Evolutionary conservation across 495 filamentous ascomycete species (phyloP).

Genomic region (Aspergillus cavernicola): DNA sequence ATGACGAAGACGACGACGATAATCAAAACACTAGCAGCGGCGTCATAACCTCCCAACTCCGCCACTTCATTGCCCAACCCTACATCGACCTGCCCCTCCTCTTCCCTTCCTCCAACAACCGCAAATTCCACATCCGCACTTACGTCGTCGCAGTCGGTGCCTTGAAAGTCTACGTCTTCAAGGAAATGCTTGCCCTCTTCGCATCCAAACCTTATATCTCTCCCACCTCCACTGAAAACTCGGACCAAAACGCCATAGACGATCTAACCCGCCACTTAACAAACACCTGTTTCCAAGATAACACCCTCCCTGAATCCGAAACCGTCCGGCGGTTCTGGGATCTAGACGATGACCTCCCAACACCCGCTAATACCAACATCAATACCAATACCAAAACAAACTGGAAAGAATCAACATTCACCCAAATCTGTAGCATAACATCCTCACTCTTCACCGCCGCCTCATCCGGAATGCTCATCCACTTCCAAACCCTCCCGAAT

Average conservation of each 20-base stretch:
- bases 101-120: slow-evolving; percentile 55
- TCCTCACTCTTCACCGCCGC: slow-evolving; percentile 81
- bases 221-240: slow-evolving; percentile 18
- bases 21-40: slow-evolving; percentile 33
- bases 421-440: slow-evolving; percentile 69
- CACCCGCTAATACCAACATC: too few relatives aligned
- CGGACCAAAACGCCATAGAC: slow-evolving; percentile 41
- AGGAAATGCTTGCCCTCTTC: slow-evolving; percentile 88
- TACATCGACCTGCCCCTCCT: slow-evolving; percentile 91
- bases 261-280: slow-evolving; percentile 76
- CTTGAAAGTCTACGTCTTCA: slow-evolving; percentile 81
- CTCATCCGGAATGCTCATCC: slow-evolving; percentile 71
- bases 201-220: slow-evolving; percentile 63
- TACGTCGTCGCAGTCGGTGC: slow-evolving; percentile 81
- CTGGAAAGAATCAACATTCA: slow-evolving; percentile 60
- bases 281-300: slow-evolving; percentile 87
- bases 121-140: slow-evolving; percentile 92
- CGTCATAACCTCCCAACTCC: slow-evolving; percentile 83
- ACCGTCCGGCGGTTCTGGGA: slow-evolving; percentile 70
- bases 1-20: slow-evolving; percentile 29
- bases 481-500: slow-evolving; percentile 87
- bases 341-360: slow-evolving; percentile 40
- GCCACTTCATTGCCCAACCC: slow-evolving; percentile 94
- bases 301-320: slow-evolving; percentile 48
- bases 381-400: slow-evolving; percentile 28